These are phyloP conservation scores for Striga asiatica DNA, from an alignment of 257 asterid species.

Conservation along the genomic window DNA sequence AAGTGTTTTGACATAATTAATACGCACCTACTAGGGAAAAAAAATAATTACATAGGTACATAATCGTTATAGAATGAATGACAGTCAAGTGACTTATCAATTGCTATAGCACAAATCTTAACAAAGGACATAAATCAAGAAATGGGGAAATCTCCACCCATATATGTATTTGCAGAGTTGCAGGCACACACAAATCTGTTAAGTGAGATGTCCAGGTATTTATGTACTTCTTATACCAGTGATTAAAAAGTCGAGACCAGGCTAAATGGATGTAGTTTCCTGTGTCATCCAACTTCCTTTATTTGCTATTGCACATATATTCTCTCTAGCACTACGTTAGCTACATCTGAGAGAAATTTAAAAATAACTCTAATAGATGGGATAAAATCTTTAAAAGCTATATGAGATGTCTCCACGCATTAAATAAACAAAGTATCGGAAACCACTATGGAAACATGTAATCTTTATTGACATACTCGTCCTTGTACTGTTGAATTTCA, in stretches of 20 bases:
- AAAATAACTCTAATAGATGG: too few relatives aligned
- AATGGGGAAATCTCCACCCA: neutral
- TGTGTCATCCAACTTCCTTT: too few relatives aligned
- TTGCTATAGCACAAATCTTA: neutral
- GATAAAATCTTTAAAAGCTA: too few relatives aligned
- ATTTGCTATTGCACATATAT: too few relatives aligned
- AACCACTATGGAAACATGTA: neutral
- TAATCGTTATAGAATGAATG: neutral
- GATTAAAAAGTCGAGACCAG: too few relatives aligned
- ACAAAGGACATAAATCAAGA: constrained; percentile 3
- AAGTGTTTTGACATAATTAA: neutral
- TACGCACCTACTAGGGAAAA: neutral
- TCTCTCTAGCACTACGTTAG: too few relatives aligned
- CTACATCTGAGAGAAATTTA: too few relatives aligned
- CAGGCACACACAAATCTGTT: neutral
- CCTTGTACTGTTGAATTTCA: constrained; percentile 91
- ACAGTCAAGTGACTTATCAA: constrained; percentile 1
- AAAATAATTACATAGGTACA: neutral
- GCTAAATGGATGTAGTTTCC: too few relatives aligned
- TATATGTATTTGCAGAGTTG: neutral
- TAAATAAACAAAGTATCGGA: neutral
- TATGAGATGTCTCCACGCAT: neutral
- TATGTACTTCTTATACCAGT: too few relatives aligned
- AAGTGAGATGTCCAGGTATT: too few relatives aligned
- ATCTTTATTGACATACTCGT: constrained; percentile 56